phyloP scores from a whole-genome alignment of 2,329 filamentous ascomycete genomes.

The Penicillium psychrosexuale region DNA sequence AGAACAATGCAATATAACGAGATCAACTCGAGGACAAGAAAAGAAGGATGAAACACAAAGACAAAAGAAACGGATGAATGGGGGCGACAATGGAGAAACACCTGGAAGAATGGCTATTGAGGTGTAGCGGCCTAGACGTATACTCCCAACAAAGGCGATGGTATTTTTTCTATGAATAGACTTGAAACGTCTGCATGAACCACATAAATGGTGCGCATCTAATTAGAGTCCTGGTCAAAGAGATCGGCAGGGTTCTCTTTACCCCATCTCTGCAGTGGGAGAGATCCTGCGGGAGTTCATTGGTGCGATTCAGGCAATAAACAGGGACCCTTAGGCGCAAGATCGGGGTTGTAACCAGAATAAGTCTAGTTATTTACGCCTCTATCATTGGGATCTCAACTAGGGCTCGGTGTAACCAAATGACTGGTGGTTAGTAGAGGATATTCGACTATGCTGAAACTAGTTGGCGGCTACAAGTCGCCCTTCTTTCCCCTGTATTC shows the following conservation, averaged over 20 bases:
- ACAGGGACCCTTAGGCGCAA: constrained; percentile 13
- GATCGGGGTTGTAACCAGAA: constrained; percentile 5
- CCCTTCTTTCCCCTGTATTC: not conserved
- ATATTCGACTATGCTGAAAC: constrained; percentile 16
- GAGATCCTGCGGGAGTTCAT: constrained; percentile 8
- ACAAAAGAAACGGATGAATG: constrained; percentile 13
- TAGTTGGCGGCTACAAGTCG: constrained; percentile 1
- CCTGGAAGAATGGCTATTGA: constrained; percentile 8
- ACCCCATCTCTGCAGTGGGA: not conserved
- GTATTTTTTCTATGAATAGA: constrained; percentile 8
- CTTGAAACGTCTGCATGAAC: constrained; percentile 5
- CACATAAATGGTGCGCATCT: not conserved
- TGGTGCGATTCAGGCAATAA: not conserved
- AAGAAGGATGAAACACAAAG: constrained; percentile 3
- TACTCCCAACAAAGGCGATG: not conserved
- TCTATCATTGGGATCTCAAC: constrained; percentile 6
- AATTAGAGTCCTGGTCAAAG: not conserved
- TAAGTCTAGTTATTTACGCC: not conserved
- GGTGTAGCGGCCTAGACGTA: not conserved
- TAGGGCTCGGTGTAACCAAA: not conserved
- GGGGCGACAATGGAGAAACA: not conserved
- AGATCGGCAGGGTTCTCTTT: not conserved
- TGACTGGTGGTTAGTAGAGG: constrained; percentile 12
- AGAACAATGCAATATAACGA: constrained; percentile 22
- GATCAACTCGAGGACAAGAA: constrained; percentile 24